These are phyloP conservation scores for Linum trigynum DNA, from an alignment of 345 rosid species.

Conservation along the genomic window DNA sequence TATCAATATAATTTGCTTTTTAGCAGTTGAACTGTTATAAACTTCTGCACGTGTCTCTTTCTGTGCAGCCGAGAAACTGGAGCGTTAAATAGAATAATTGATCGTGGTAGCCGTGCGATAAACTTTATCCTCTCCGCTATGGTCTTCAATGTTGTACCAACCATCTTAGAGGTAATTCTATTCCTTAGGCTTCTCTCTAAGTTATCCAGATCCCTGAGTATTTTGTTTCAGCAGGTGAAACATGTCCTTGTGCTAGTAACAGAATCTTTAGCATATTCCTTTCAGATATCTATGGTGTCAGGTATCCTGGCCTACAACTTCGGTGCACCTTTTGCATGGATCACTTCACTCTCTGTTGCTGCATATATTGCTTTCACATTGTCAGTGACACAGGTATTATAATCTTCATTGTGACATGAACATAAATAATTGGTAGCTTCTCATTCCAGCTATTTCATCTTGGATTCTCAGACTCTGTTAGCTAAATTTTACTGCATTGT, in stretches of 20 bases:
- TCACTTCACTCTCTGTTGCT: slow-evolving; percentile 86
- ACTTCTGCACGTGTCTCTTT: slow-evolving; percentile 9
- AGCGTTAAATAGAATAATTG: slow-evolving; percentile 80
- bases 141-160: slow-evolving; percentile 95
- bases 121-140: slow-evolving; percentile 85
- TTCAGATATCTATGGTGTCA: slow-evolving; percentile 94
- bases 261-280: slow-evolving; percentile 15
- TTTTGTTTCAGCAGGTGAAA: slow-evolving; percentile 1
- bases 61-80: slow-evolving; percentile 93
- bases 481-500: not conserved
- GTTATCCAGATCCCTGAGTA: not conserved
- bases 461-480: not conserved
- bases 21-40: not conserved
- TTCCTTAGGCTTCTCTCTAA: slow-evolving; percentile 12
- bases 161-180: slow-evolving; percentile 71
- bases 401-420: slow-evolving; percentile 2
- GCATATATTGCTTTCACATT: slow-evolving; percentile 75
- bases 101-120: slow-evolving; percentile 99
- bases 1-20: not conserved
- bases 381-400: slow-evolving; percentile 75
- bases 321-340: slow-evolving; percentile 98
- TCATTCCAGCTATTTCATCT: not conserved
- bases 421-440: not conserved
- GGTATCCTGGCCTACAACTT: slow-evolving; percentile 91
- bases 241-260: not conserved